Evolutionary conservation across 805 yeast genomes (phyloP), one percentile per base, ranked within the genome.

Genomic region (Naumovozyma dairenensis): DNA sequence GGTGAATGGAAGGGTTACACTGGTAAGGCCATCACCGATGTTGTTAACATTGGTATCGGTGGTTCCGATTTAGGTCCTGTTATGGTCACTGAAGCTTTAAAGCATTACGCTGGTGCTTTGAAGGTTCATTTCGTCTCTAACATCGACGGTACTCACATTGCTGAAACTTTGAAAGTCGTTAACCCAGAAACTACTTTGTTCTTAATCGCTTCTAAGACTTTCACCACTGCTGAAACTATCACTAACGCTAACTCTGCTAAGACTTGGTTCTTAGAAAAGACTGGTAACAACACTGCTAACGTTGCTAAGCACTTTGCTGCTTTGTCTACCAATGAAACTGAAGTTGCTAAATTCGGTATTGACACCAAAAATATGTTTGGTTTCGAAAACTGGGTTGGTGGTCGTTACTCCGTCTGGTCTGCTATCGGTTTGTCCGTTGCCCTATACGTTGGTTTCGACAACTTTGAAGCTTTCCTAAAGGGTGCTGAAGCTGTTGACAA

Each of bases 331-430:
- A 92, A 92, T 62, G 93, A 84, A 41, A 65, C 63, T 33, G 96
- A 82, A 64, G 99, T 92, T 44, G 71, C 79, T 53, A 82, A 84
- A 67, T 92, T 92, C 54, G 99, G 99, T 57, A 92, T 92, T 49
- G 97, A 92, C 69, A 77, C 96, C 59, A 80, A 77, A 62, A 92
- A 92, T 72, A 92, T 92, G 99, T 92, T 92, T 65, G 97, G 94
- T 44, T 92, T 92, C 55, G 96, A 87, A 63, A 80, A 69, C 67
- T 92, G 98, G 98, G 99, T 92, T 45, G 99, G 99, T 57, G 99
- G 99, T 59, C 81, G 99, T 66, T 92, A 92, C 78, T 92, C 98
- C n/a, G 98, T 92, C 42, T 92, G 99, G 99, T 83, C 95, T 28
- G 93, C 98, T 44, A 92, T 92, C 62, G 99, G 99, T 42, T 75